Conservation (phyloP, 805 yeast species). For the Starmerella stigmatis region DNA sequence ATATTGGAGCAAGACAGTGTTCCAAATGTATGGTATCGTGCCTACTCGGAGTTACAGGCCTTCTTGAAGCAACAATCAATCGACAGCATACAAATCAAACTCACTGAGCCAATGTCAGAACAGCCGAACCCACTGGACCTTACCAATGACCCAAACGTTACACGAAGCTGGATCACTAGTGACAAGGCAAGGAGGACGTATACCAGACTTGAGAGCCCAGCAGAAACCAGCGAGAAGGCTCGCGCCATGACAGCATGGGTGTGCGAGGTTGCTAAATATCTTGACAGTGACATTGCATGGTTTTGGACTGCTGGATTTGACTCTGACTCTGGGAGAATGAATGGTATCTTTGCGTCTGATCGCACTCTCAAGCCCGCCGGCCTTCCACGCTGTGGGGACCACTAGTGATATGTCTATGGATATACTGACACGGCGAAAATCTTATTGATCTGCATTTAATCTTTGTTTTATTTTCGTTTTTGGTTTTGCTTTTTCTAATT, state of each 20-base stretch:
- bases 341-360: slow-evolving; percentile 9
- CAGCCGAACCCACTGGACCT: slow-evolving; percentile 17
- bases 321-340: neutral
- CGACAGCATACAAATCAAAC: neutral
- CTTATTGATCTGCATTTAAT: no score
- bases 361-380: slow-evolving; percentile 20
- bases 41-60: neutral
- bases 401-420: no score
- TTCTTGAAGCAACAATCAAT: neutral
- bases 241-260: slow-evolving; percentile 35
- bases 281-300: slow-evolving; percentile 25
- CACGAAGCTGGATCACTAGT: slow-evolving; percentile 7
- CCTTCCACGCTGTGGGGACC: slow-evolving; percentile 13
- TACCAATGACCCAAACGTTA: slow-evolving; percentile 1
- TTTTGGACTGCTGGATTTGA: slow-evolving; percentile 25
- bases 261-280: slow-evolving; percentile 31
- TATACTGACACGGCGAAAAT: no score
- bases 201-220: slow-evolving; percentile 14
- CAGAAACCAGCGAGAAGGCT: slow-evolving; percentile 18
- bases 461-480: no score
- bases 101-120: neutral
- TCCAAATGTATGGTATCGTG: neutral
- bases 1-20: slow-evolving; percentile 7
- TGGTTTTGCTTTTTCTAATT: no score
- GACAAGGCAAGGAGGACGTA: slow-evolving; percentile 9